phyloP scores from a whole-genome alignment of 805 yeast species.

The Pichia pseudocactophila region DNA sequence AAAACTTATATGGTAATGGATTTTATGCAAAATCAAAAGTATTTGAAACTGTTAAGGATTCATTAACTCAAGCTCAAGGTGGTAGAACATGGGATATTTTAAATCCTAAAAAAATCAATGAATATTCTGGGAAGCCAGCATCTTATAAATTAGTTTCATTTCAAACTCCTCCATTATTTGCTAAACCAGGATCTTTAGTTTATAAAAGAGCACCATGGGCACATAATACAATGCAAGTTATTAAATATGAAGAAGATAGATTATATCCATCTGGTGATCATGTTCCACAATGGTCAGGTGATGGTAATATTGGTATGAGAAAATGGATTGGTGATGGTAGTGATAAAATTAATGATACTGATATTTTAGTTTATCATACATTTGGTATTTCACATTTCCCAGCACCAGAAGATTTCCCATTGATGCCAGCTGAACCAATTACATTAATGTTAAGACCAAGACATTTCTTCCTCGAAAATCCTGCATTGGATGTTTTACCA shows the following conservation, averaged over 20 bases:
- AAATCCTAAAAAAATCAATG: constrained; percentile 60
- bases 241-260: constrained; percentile 66
- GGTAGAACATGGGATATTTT: constrained; percentile 72
- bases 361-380: constrained; percentile 69
- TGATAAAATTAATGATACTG: constrained; percentile 55
- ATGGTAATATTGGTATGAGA: constrained; percentile 56
- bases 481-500: constrained; percentile 67
- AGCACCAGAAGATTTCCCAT: constrained; percentile 83
- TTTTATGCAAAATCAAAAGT: constrained; percentile 56
- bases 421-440: constrained; percentile 82
- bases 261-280: constrained; percentile 75
- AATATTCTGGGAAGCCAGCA: constrained; percentile 66
- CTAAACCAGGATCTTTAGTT: constrained; percentile 65
- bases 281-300: constrained; percentile 69
- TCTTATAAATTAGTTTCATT: constrained; percentile 71
- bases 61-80: constrained; percentile 54
- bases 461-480: constrained; percentile 70
- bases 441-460: constrained; percentile 69
- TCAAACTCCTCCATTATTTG: constrained; percentile 65
- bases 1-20: constrained; percentile 72
- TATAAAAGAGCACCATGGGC: constrained; percentile 83
- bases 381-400: constrained; percentile 84
- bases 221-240: constrained; percentile 52
- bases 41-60: constrained; percentile 62
- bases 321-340: constrained; percentile 59